Evolutionary conservation across 2,329 filamentous ascomycete species (phyloP), one percentile per base, ranked within the genome.

Genomic region (Hypoxylon sp.): DNA sequence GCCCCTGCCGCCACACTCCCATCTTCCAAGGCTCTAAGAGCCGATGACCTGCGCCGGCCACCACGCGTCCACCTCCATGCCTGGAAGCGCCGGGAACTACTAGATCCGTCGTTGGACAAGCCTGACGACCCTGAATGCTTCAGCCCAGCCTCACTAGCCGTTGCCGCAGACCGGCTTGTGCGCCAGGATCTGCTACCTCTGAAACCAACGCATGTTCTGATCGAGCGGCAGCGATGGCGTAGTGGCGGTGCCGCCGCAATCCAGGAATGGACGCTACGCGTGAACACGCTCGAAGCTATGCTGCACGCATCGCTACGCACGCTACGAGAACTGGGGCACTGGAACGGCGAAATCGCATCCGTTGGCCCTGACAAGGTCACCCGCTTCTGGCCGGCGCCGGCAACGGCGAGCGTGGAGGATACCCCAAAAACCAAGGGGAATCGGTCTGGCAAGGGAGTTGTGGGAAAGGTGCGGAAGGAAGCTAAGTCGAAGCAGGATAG

Each of bases 231-330:
- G 74, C 85, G 86, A 3, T 87, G 84, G 74, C 89, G 93, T 2
- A 90, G 88, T 2, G 86, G 84, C n/a, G 87, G 91, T 8, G 85
- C 82, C 0, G 81, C 87, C 0, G 86, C 89, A 0, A 89, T 97
- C 1, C 87, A 90, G 66, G 92, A 97, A 79, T 97, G 93, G 93
- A 95, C 93, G 2, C 78, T 96, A 44, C 85, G 92, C 1, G 93
- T 97, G 8, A 95, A 95, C 72, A 90, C 92, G 74, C 86, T 97
- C 22, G 93, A 97, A 78, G 88, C 89, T 3, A 96, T 96, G 89
- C 80, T 97, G 0, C 92, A 94, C 82, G 91, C 91, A 8, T 85
- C 90, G 11, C 78, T 95, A 39, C 83, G 85, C 55, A 87, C 90
- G 0, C 75, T 93, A 52, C 80, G 80, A 50, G 77, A 80, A 17